These are phyloP conservation scores for Psilocybe tampanensis DNA, from an alignment of 768 basidiomycete genomes.

Conservation along the genomic window DNA sequence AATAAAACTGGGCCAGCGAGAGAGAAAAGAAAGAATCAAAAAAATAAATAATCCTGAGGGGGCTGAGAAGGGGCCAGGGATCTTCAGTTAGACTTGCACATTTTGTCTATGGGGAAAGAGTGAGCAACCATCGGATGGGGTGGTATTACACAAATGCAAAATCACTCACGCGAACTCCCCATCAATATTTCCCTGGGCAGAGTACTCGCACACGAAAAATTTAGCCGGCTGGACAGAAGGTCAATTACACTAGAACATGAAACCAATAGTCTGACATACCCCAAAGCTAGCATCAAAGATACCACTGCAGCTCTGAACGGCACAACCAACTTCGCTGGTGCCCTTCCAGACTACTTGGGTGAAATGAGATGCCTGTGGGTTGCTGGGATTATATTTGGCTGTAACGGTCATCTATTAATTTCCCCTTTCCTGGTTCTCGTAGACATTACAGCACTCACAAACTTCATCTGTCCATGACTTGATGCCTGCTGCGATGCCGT, in stretches of 20 bases:
- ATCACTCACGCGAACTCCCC: slow-evolving; percentile 60
- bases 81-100: slow-evolving; percentile 43
- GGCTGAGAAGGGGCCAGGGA: too few relatives aligned
- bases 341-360: slow-evolving; percentile 81
- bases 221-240: slow-evolving; percentile 45
- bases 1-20: background rate
- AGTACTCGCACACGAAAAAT: slow-evolving; percentile 74
- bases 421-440: background rate
- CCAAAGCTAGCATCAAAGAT: slow-evolving; percentile 60
- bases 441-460: slow-evolving; percentile 40
- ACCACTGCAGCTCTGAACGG: slow-evolving; percentile 53
- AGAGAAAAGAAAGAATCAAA: background rate
- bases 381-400: slow-evolving; percentile 59
- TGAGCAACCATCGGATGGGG: background rate
- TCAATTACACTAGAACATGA: background rate
- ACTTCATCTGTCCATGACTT: slow-evolving; percentile 70
- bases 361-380: slow-evolving; percentile 66
- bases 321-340: slow-evolving; percentile 66
- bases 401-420: slow-evolving; percentile 1
- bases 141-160: background rate
- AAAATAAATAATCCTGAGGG: slow-evolving; percentile 10
- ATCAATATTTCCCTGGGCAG: slow-evolving; percentile 61
- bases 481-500: slow-evolving; percentile 51
- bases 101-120: slow-evolving; percentile 37
- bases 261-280: slow-evolving; percentile 35